Percentiles rank a stretch among this genome's conserved stretches.
phyloP scores from a whole-genome alignment of 2,329 filamentous ascomycete species.

The Trichoderma cornu-damae region DNA sequence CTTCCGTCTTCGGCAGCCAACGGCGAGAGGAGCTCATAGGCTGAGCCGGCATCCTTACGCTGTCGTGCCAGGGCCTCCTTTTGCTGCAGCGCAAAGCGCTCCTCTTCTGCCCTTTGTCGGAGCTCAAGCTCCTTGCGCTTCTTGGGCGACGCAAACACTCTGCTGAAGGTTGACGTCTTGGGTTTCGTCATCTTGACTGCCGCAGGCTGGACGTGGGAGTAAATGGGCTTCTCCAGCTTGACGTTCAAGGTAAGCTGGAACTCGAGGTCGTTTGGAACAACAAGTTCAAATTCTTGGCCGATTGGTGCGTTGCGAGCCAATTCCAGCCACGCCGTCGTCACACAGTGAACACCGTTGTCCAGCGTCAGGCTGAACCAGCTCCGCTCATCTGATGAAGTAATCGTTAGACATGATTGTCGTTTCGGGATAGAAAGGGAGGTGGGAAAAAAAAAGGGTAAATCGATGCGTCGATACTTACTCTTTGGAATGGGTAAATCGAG shows the following conservation, averaged over 20 bases:
- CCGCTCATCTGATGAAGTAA: constrained; percentile 63
- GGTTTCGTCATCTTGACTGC: constrained; percentile 56
- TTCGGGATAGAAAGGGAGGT: not conserved
- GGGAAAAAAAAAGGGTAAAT: not conserved
- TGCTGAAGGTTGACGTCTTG: constrained; percentile 85
- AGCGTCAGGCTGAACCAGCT: constrained; percentile 93
- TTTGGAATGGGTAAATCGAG: constrained; percentile 85
- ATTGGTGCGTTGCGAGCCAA: constrained; percentile 88
- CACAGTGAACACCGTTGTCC: constrained; percentile 97
- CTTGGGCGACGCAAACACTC: constrained; percentile 89
- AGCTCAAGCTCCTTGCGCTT: constrained; percentile 94
- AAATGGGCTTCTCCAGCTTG: constrained; percentile 78
- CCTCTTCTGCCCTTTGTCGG: constrained; percentile 75
- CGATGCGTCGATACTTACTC: constrained; percentile 53
- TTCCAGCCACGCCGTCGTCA: constrained; percentile 93
- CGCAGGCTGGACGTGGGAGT: constrained; percentile 52
- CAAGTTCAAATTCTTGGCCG: constrained; percentile 95
- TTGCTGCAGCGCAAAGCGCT: constrained; percentile 60
- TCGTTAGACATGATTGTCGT: constrained; percentile 24
- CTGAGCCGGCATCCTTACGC: constrained; percentile 59
- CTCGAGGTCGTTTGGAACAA: constrained; percentile 95
- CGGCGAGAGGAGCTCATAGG: constrained; percentile 82
- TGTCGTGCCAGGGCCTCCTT: constrained; percentile 61
- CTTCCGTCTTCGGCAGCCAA: constrained; percentile 87
- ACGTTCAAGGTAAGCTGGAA: constrained; percentile 97